Percentiles rank a stretch among this genome's conserved stretches.
Evolutionary conservation across 768 basidiomycete species (phyloP).

Genomic region (Mycena galopus): DNA sequence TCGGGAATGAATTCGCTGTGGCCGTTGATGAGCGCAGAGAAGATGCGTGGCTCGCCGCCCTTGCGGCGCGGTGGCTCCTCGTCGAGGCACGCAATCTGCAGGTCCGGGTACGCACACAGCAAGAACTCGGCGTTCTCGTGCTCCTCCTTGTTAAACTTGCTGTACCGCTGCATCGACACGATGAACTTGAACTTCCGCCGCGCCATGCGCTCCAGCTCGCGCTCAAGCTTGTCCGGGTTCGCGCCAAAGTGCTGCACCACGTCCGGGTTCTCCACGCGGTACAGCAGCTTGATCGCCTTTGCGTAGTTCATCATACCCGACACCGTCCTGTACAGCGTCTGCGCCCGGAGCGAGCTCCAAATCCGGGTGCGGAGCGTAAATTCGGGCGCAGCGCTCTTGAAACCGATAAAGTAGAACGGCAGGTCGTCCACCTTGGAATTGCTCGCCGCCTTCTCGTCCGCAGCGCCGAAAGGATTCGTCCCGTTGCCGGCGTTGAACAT

Average conservation of each 20-base stretch:
- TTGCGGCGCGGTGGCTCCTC: constrained; percentile 96
- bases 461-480: constrained; percentile 65
- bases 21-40: too few species aligned
- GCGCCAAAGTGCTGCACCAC: constrained; percentile 97
- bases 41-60: constrained; percentile 85
- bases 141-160: constrained; percentile 99
- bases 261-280: constrained; percentile 87
- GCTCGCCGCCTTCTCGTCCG: too few species aligned
- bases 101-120: constrained; percentile 79
- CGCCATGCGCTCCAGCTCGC: constrained; percentile 97
- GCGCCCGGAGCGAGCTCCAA: constrained; percentile 98
- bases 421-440: too few species aligned
- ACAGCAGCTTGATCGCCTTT: constrained; percentile 97
- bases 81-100: constrained; percentile 98
- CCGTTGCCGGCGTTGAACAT: neutral
- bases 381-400: too few species aligned
- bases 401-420: too few species aligned
- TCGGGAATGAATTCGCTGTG: too few species aligned
- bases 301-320: constrained; percentile 99
- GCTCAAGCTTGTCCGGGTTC: constrained; percentile 96
- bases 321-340: constrained; percentile 99
- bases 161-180: constrained; percentile 99
- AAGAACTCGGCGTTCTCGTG: constrained; percentile 90
- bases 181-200: constrained; percentile 99
- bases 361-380: too few species aligned